Evolutionary conservation across 805 yeast genomes (phyloP).

Genomic region (Myxozyma vanderwaltii): DNA sequence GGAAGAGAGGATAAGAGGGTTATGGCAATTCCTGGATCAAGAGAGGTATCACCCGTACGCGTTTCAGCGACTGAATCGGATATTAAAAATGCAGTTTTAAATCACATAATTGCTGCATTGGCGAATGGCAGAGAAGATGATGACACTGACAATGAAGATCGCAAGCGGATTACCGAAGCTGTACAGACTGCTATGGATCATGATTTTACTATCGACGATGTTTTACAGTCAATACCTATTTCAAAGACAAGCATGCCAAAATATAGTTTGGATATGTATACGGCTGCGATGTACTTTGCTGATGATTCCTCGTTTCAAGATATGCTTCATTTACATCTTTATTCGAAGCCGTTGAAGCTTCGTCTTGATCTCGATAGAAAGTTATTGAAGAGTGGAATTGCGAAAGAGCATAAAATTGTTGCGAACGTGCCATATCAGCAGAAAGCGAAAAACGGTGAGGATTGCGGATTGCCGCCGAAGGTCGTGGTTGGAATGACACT

Average conservation of each 20-base stretch:
- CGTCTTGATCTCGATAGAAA: neutral
- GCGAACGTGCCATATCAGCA: neutral
- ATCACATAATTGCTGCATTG: neutral
- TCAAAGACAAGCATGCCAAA: slow-evolving; percentile 12
- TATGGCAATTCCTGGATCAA: neutral
- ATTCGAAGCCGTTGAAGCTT: slow-evolving; percentile 3
- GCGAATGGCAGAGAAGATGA: neutral
- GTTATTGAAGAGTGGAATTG: neutral
- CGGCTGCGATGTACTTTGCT: slow-evolving; percentile 10
- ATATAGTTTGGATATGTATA: neutral
- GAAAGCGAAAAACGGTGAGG: neutral
- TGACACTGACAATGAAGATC: no score
- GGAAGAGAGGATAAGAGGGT: neutral
- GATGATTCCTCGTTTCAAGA: slow-evolving; percentile 14
- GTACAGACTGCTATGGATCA: neutral
- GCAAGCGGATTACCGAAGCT: neutral
- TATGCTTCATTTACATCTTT: slow-evolving; percentile 7
- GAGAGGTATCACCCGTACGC: neutral
- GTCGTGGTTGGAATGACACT: neutral
- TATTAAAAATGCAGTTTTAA: neutral
- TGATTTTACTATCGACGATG: slow-evolving; percentile 2
- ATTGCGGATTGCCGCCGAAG: neutral
- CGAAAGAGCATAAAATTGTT: neutral
- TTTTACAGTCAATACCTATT: slow-evolving; percentile 7
- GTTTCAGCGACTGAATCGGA: neutral